Percentiles rank a stretch among this genome's conserved stretches.
Conservation (phyloP, 1,284 basidiomycete species). For the Melampsora abietis-canadensis region DNA sequence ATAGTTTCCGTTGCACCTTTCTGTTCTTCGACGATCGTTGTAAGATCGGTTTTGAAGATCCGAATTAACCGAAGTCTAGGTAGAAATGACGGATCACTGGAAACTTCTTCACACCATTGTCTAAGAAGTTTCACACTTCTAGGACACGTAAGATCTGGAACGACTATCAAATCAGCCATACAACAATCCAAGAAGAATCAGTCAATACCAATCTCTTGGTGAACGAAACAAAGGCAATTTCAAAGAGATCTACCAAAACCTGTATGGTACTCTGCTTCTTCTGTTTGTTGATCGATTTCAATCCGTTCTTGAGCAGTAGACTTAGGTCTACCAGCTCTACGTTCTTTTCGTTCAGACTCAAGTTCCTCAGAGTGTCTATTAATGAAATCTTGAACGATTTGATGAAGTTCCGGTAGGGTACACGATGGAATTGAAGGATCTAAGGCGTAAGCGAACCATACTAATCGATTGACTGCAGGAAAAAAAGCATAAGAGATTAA, state of each 20-base stretch:
- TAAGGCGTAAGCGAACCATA: neutral
- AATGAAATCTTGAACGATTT: constrained; percentile 13
- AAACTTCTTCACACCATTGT: constrained; percentile 18
- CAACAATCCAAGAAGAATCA: too few species aligned
- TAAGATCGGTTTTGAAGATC: constrained; percentile 19
- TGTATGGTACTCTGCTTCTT: constrained; percentile 2
- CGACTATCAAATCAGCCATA: neutral
- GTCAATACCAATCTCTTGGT: too few species aligned
- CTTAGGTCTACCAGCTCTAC: constrained; percentile 21
- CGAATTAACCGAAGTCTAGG: constrained; percentile 20
- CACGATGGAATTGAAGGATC: neutral
- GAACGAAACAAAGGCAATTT: too few species aligned
- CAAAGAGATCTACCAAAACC: constrained; percentile 18
- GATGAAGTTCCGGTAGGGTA: constrained; percentile 5
- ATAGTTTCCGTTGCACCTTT: neutral
- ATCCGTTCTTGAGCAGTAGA: neutral
- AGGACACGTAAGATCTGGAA: constrained; percentile 24
- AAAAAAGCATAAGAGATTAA: neutral
- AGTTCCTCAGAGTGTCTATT: neutral
- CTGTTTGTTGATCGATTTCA: neutral
- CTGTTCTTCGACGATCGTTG: constrained; percentile 21
- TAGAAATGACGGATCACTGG: constrained; percentile 28
- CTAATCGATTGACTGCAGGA: neutral
- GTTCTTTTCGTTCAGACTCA: neutral
- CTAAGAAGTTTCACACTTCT: constrained; percentile 20